Evolutionary conservation across 1,284 basidiomycete species (phyloP), one percentile per base, ranked within the genome.

Genomic region (Trametes hirsuta): DNA sequence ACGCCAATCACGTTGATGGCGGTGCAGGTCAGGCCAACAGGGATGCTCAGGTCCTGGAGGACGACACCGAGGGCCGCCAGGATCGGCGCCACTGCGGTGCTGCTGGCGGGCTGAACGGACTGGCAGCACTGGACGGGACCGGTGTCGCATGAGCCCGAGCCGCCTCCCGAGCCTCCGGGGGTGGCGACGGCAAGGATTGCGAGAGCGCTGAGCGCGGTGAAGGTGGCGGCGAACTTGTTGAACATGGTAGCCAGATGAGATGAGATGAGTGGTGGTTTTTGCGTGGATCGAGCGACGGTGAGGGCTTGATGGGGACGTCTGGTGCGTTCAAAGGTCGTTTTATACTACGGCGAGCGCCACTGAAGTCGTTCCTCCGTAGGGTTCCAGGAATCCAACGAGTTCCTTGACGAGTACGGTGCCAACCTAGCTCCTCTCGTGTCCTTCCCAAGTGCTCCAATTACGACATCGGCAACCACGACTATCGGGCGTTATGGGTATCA

Each of bases 41-140:
- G 58, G 37, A 62, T 61, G 44, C 55, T 65, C 14, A 65, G 14
- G 46, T 69, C 66, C 18, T 60, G 47, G n/a, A 71, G 47, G 34
- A 68, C 64, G 30, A 71, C 56, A 5, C 68, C 69, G 15, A 72
- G 52, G 1, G 58, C 46, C 2, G 48, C 61, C 15, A 72, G 62
- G 42, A 70, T 21, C 42, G 30, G 30, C n/a, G 55, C 48, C n/a
- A 49, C 56, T 5, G 51, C 40, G 5, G 41, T 18, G 47, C 59
- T 63, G 51, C 37, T 34, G 2, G 64, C 64, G 11, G 52, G 2
- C 45, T 66, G 24, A 44, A 67, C 62, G 49, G 45, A 39, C 15
- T 69, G 30, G 62, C 70, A 72, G 64, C 70, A 72, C 59, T 72
- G 70, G 18, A 68, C 46, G 25, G 62, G n/a, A n/a, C 66, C 69